Conservation (phyloP, 169 alveolate genomes). For the Pseudocohnilembus persalinus region DNA sequence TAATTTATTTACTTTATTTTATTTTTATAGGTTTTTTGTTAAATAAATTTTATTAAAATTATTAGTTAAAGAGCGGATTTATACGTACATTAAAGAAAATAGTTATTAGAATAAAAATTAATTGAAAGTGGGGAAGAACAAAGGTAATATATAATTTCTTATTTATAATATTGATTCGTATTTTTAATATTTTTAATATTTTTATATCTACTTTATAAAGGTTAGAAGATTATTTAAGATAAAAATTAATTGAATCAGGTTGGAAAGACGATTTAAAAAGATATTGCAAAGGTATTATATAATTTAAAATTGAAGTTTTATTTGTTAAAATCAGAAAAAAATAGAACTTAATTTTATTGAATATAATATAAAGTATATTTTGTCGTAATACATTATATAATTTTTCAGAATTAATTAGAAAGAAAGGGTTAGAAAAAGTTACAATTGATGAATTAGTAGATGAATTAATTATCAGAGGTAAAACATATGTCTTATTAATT, state of each 20-base stretch:
- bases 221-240: constrained; percentile 66
- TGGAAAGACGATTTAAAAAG: constrained; percentile 72
- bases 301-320: neutral
- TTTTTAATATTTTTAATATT: neutral
- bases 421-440: constrained; percentile 68
- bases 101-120: constrained; percentile 31
- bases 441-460: constrained; percentile 67
- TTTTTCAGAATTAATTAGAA: constrained; percentile 54
- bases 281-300: constrained; percentile 50
- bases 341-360: too few relatives aligned
- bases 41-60: neutral
- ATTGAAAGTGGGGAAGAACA: constrained; percentile 43
- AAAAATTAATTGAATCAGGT: constrained; percentile 62
- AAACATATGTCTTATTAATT: neutral
- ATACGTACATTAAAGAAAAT: constrained; percentile 29
- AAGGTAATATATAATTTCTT: constrained; percentile 8
- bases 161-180: neutral
- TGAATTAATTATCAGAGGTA: constrained; percentile 46
- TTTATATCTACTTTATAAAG: constrained; percentile 30
- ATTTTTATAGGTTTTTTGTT: too few relatives aligned
- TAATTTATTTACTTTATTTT: too few relatives aligned
- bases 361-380: too few relatives aligned
- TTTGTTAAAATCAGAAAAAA: neutral
- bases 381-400: neutral
- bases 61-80: constrained; percentile 23